Base-by-base conservation (phyloP, 106 monocot species). In the Allium sativum region DNA sequence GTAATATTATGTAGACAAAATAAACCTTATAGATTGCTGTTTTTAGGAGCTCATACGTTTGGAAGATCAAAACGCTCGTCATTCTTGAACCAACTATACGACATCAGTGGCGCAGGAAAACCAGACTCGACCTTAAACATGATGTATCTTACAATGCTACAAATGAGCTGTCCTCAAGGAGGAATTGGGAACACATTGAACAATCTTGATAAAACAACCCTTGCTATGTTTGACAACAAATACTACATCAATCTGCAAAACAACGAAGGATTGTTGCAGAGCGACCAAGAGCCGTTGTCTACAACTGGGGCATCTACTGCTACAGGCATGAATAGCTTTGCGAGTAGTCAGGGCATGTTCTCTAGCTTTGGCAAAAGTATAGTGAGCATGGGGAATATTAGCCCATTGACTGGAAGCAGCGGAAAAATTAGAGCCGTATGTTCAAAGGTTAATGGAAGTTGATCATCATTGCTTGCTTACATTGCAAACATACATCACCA, bases 281-380 rank as follows among this genome's bases (percentile, higher is more conserved):
- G 81, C 10, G 85, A 85, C 56, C 85, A 85, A 56, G 81, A 81
- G 74, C 80, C 81, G 18, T 45, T 70, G 45, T 71, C 82, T 11
- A 69, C 75, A 8, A 18, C 31, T 4, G 74, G 64, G 7, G 73
- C 70, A 14, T 45, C 74, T 8, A 74, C 74, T 14, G 78, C 70
- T 8, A 43, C 70, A 18, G 62, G 44, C 6, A 78, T 82, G 7
- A 62, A 58, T 44, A 50, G 62, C 31, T 82, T 66, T 19, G 74
- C 74, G 4, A 66, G 43, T 9, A 59, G 43, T 10, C 59, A 43
- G 59, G 8, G 5, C 43, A 44, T n/a, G 9, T 68, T 68, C 40
- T 2, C 6, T 4, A 45, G 50, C 11, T 68, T 68, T 18, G 68
- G 31, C 3, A 48, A 11, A n/a, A 22, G 52, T 22, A 68, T 68